Conservation (phyloP, 129 eudicot species). For the Dittrichia graveolens region DNA sequence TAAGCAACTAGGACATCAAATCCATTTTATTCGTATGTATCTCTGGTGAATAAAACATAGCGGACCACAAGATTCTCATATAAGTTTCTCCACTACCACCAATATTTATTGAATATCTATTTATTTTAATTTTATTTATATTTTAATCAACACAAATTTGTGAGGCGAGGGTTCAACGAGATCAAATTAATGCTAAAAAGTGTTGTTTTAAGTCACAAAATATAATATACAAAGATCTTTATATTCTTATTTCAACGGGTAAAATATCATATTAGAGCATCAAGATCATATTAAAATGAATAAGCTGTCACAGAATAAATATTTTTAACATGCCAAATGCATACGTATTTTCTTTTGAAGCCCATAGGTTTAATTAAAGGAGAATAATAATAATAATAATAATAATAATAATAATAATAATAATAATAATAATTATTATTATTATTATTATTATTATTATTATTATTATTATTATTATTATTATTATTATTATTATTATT, state of each 20-base stretch:
- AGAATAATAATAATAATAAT: too few relatives aligned
- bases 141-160: constrained; percentile 32
- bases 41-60: constrained; percentile 30
- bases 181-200: background rate
- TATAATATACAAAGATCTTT: constrained; percentile 10
- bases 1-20: constrained; percentile 29
- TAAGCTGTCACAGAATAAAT: background rate
- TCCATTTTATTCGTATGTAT: constrained; percentile 37
- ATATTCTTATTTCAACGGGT: constrained; percentile 15
- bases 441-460: too few relatives aligned
- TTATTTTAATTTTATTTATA: constrained; percentile 22
- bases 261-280: constrained; percentile 18
- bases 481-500: too few relatives aligned
- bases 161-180: constrained; percentile 42
- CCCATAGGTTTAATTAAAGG: too few relatives aligned
- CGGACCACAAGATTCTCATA: constrained; percentile 32
- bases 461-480: too few relatives aligned
- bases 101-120: constrained; percentile 16
- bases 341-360: too few relatives aligned
- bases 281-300: background rate
- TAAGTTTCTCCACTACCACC: constrained; percentile 24
- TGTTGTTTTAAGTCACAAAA: constrained; percentile 11
- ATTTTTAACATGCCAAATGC: background rate
- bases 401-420: too few relatives aligned
- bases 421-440: too few relatives aligned